These are phyloP conservation scores for Talaromyces marneffei DNA, from an alignment of 2,329 filamentous ascomycete genomes.

Conservation along the genomic window DNA sequence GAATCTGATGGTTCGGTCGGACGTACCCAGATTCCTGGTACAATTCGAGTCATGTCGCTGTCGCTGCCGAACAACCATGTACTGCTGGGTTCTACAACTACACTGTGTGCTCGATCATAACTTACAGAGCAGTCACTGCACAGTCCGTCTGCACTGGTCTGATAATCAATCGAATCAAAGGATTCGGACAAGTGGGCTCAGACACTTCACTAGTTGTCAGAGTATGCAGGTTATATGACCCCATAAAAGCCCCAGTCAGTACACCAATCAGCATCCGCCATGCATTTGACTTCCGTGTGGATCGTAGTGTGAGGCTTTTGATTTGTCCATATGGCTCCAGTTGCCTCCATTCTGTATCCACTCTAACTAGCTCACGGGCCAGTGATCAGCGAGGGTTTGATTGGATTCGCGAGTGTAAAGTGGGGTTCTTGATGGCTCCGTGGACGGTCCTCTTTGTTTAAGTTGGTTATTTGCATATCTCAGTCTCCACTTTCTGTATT, in stretches of 20 bases:
- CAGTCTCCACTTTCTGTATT: background rate
- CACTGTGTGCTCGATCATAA: background rate
- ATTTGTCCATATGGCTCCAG: slow-evolving; percentile 1
- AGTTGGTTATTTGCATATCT: background rate
- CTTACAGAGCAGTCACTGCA: too few relatives aligned
- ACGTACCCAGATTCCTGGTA: background rate
- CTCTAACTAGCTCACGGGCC: background rate
- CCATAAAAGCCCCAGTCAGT: background rate
- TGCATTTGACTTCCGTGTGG: background rate
- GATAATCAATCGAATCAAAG: background rate
- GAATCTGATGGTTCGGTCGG: background rate
- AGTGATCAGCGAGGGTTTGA: slow-evolving; percentile 1
- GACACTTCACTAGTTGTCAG: background rate
- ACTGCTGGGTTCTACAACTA: background rate
- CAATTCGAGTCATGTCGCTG: background rate
- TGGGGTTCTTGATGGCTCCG: background rate
- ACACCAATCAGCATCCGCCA: background rate
- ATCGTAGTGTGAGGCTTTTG: background rate
- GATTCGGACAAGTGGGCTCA: background rate
- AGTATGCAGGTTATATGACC: background rate
- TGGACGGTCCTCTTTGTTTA: slow-evolving; percentile 1
- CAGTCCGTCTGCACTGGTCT: background rate
- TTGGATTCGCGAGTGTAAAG: background rate
- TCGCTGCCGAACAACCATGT: background rate
- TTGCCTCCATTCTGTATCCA: background rate